Conservation (phyloP, 2,329 filamentous ascomycete species). For the Trichoderma cornu-damae region DNA sequence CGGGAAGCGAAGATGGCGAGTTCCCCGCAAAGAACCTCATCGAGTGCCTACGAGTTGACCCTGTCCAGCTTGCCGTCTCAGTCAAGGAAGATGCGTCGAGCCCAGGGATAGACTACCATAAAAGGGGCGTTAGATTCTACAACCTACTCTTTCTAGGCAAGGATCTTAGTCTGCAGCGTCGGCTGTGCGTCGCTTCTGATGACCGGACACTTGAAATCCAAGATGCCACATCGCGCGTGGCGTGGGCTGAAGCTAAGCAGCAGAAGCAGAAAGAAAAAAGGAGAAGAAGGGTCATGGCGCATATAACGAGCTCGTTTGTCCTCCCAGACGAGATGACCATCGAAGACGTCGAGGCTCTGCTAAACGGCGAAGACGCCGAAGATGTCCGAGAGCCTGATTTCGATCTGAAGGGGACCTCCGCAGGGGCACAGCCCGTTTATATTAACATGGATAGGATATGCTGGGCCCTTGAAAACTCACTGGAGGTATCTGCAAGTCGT, state of each 20-base stretch:
- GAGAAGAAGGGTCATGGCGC: constrained; percentile 27
- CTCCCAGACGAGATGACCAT: constrained; percentile 35
- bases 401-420: background rate
- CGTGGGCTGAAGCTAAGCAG: constrained; percentile 26
- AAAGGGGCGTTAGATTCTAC: constrained; percentile 40
- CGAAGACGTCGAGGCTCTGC: constrained; percentile 23
- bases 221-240: constrained; percentile 28
- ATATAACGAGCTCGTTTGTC: constrained; percentile 33
- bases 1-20: constrained; percentile 16
- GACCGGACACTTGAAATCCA: constrained; percentile 26
- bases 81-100: constrained; percentile 19
- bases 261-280: constrained; percentile 28
- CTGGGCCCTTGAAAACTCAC: constrained; percentile 21
- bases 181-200: constrained; percentile 30
- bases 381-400: background rate
- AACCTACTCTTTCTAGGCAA: constrained; percentile 42
- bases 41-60: constrained; percentile 29
- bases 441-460: constrained; percentile 27
- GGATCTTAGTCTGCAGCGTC: constrained; percentile 42
- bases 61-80: constrained; percentile 23
- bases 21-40: constrained; percentile 18
- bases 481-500: constrained; percentile 19
- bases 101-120: constrained; percentile 30
- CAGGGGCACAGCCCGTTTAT: constrained; percentile 19
- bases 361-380: background rate